Conservation (phyloP, 2,329 filamentous ascomycete genomes). For the Colletotrichum theobromicola region DNA sequence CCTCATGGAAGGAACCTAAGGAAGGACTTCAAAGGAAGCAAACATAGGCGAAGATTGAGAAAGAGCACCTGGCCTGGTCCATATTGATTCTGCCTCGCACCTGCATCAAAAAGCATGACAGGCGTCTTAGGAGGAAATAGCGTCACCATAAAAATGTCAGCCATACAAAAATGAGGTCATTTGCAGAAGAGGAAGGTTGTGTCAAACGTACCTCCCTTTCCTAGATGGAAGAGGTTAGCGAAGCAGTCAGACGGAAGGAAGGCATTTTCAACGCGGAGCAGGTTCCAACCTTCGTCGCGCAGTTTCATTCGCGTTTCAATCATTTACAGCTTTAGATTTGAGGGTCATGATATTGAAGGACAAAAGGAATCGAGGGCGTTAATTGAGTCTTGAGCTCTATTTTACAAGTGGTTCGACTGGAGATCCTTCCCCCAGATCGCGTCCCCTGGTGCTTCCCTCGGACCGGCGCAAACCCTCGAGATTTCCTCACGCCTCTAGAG, state of each 20-base stretch:
- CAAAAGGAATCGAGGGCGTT: constrained; percentile 67
- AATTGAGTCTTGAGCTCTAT: constrained; percentile 67
- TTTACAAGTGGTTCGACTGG: constrained; percentile 65
- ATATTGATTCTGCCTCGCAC: neutral
- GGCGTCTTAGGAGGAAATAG: neutral
- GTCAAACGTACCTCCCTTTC: neutral
- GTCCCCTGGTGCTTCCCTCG: constrained; percentile 39
- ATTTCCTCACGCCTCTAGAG: constrained; percentile 51
- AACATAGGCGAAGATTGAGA: neutral
- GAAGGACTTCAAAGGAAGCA: neutral
- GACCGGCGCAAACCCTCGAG: constrained; percentile 50
- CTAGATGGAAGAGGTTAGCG: neutral
- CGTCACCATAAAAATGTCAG: neutral
- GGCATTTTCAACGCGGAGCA: neutral
- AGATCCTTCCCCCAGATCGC: constrained; percentile 41
- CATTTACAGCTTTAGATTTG: neutral
- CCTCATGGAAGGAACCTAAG: neutral
- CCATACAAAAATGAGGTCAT: neutral
- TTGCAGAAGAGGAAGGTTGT: neutral
- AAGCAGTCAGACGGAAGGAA: neutral
- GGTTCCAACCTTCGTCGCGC: neutral
- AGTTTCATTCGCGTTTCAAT: neutral
- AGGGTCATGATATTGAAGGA: constrained; percentile 34
- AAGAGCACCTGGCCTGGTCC: neutral
- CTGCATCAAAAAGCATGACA: neutral